Base-by-base conservation (phyloP, 2,329 filamentous ascomycete species). In the Diaporthe citrichinensis region DNA sequence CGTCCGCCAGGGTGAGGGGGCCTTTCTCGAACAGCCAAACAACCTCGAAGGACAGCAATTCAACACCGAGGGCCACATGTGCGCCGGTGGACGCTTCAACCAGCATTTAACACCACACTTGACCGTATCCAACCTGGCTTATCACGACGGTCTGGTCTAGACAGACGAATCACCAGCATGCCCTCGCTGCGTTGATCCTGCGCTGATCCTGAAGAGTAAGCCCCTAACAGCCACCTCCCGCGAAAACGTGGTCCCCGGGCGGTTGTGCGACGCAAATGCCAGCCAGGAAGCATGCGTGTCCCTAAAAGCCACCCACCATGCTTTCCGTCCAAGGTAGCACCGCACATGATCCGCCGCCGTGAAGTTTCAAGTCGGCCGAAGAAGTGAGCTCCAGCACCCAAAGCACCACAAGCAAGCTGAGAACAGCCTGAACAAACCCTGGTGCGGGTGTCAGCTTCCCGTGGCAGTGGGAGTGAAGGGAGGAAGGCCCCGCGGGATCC, bases 281-380 rank as follows among this genome's bases (percentile, higher is more conserved):
- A 53, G 46, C 46, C 31, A 25, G 62, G 31, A 49, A 51, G 61
- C 44, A 49, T 65, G 41, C 61, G 25, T 23, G 39, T 9, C 57
- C 25, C 61, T 20, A 23, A 31, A 20, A 31, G 28, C 25, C 31
- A 34, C 28, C 25, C 31, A 34, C 28, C 41, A 36, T 36, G 44
- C 62, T 51, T 68, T 53, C 62, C 62, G 62, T 53, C 62, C 34
- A 25, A 23, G 28, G 44, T 53, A 68, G 62, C 46, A 68, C 28
- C n/a, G 62, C 62, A 68, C 31, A 51, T 68, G 31, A 14, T 51
- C 62, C 62, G 62, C 65, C 46, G 65, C 8, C 28, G 8, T 10
- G 23, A 12, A 17, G 31, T 68, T 68, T 53, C 46, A 53, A 15
- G n/a, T 53, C 28, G 15, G 28, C 9, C 44, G 7, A 49, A 46